These are phyloP conservation scores for Aotearoamyces nothofagi DNA, from an alignment of 2,329 filamentous ascomycete species.

Conservation along the genomic window DNA sequence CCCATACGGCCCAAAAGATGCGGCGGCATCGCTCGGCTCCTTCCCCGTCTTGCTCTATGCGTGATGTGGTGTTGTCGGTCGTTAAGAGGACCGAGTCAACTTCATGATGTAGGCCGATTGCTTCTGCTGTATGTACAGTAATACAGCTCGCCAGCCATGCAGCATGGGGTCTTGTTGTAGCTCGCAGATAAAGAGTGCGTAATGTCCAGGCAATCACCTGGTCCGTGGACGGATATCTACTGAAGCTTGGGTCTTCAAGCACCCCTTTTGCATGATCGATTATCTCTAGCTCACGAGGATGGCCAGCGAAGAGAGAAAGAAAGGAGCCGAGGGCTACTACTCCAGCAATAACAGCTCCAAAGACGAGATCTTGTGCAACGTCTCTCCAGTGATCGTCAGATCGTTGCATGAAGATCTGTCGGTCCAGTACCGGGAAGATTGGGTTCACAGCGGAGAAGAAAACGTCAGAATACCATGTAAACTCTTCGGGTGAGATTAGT, in stretches of 20 bases:
- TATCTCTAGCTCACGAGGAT: conserved; percentile 14
- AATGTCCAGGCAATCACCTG: conserved; percentile 14
- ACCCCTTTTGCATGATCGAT: conserved; percentile 10
- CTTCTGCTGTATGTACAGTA: conserved; percentile 15
- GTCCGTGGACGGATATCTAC: conserved; percentile 10
- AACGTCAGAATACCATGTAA: conserved; percentile 14
- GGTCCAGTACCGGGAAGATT: conserved; percentile 19
- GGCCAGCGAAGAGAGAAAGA: conserved; percentile 19
- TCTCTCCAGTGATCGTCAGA: conserved; percentile 19
- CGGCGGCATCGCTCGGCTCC: conserved; percentile 11
- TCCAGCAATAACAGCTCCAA: conserved; percentile 20
- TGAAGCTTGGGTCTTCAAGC: conserved; percentile 10
- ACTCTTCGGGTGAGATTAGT: conserved; percentile 14
- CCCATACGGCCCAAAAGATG: conserved; percentile 17
- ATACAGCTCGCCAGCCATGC: conserved; percentile 14
- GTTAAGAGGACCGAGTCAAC: conserved; percentile 14
- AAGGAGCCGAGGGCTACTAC: conserved; percentile 18
- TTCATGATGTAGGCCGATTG: conserved; percentile 15
- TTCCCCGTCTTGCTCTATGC: conserved; percentile 5
- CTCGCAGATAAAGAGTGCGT: conserved; percentile 14
- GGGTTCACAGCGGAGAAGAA: conserved; percentile 18
- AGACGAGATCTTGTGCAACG: conserved; percentile 11
- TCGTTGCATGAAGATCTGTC: conserved; percentile 10
- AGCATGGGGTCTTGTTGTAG: conserved; percentile 12
- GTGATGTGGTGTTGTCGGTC: conserved; percentile 2